Conservation (phyloP, 2,329 filamentous ascomycete genomes). For the Pestalotiopsis sp. region DNA sequence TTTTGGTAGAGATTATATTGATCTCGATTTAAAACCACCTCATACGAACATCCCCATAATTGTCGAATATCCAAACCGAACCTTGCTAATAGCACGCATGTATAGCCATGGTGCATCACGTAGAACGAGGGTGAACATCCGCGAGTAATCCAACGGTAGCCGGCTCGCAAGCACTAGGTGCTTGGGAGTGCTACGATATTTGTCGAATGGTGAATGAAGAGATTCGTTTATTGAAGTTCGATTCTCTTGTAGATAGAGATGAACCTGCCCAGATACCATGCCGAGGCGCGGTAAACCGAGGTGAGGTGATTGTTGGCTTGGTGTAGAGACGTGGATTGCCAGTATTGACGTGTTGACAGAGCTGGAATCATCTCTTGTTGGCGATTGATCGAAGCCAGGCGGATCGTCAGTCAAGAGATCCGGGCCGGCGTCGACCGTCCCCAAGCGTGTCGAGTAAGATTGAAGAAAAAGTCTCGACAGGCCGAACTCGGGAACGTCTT, state of each 20-base stretch:
- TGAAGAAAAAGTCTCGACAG: background rate
- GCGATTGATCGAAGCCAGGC: background rate
- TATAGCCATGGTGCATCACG: background rate
- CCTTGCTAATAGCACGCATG: background rate
- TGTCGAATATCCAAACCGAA: background rate
- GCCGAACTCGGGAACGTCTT: background rate
- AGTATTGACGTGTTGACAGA: background rate
- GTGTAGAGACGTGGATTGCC: background rate
- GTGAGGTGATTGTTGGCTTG: background rate
- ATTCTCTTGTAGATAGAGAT: background rate
- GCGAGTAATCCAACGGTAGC: background rate
- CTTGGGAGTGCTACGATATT: background rate
- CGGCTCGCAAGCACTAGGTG: background rate
- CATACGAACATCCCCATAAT: background rate
- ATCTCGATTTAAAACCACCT: background rate
- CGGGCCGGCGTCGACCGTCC: background rate
- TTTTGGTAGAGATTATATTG: background rate
- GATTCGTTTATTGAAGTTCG: background rate
- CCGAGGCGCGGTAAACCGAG: background rate
- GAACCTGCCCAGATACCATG: background rate
- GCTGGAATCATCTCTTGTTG: background rate
- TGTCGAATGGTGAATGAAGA: background rate
- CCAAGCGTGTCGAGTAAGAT: background rate
- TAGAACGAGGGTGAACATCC: background rate
- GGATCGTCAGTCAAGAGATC: too few species aligned